Evolutionary conservation across 116 monocot species (phyloP).

Genomic region (Zostera marina): DNA sequence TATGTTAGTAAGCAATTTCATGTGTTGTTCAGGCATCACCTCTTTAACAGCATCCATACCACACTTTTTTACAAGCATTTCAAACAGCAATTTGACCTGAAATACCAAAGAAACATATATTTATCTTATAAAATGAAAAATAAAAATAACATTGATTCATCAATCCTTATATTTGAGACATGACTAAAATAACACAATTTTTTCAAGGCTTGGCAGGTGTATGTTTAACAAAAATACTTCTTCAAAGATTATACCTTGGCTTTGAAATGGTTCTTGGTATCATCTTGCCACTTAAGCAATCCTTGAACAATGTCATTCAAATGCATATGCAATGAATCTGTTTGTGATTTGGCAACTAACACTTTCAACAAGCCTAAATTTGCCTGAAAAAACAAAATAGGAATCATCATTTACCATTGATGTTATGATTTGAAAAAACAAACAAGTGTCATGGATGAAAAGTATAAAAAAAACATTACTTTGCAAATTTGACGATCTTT

Average conservation of each 20-base stretch:
- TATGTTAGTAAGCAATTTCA: conserved; percentile 86
- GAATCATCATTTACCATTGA: background rate
- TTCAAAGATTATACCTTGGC: conserved; percentile 38
- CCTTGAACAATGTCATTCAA: conserved; percentile 70
- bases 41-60: conserved; percentile 88
- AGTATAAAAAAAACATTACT: conserved; percentile 19
- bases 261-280: conserved; percentile 81
- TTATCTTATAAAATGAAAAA: background rate
- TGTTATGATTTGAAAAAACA: background rate
- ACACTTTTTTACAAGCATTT: conserved; percentile 92
- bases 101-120: background rate
- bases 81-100: conserved; percentile 76
- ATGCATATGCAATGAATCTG: conserved; percentile 51
- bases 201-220: too few relatives aligned
- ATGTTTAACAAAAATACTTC: background rate
- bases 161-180: background rate
- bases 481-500: conserved; percentile 82
- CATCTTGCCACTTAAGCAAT: conserved; percentile 73
- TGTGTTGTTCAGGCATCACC: conserved; percentile 94
- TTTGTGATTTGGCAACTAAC: conserved; percentile 74
- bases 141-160: background rate
- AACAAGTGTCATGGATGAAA: background rate
- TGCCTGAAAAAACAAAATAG: conserved; percentile 24
- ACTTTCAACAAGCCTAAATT: conserved; percentile 91
- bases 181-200: too few relatives aligned